Evolutionary conservation across 306 rosid genomes (phyloP).

Genomic region (Dryas alaskensis): DNA sequence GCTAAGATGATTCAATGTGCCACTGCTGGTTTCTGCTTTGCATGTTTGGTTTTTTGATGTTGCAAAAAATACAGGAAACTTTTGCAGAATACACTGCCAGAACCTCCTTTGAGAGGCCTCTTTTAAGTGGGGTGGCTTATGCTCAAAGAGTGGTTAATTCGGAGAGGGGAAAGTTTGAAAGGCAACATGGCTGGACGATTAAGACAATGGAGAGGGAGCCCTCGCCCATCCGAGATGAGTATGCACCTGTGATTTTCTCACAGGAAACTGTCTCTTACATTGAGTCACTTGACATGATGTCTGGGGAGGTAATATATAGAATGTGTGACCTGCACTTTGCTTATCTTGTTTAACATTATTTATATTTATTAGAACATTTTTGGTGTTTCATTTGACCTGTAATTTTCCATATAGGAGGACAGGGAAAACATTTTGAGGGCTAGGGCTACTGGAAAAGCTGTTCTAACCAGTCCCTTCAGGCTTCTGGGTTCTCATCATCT

Average conservation of each 20-base stretch:
- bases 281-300: slow-evolving; percentile 98
- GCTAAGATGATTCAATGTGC: background rate
- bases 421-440: slow-evolving; percentile 94
- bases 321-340: slow-evolving; percentile 1
- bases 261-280: slow-evolving; percentile 89
- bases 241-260: slow-evolving; percentile 90
- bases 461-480: slow-evolving; percentile 92
- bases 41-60: background rate
- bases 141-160: slow-evolving; percentile 76
- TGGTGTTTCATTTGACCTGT: slow-evolving; percentile 11
- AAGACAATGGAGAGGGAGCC: slow-evolving; percentile 88
- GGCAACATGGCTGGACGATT: slow-evolving; percentile 83
- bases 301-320: slow-evolving; percentile 74
- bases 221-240: slow-evolving; percentile 81
- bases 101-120: slow-evolving; percentile 94
- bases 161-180: slow-evolving; percentile 77
- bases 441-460: slow-evolving; percentile 96
- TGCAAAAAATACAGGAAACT: slow-evolving; percentile 62
- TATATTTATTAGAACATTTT: background rate
- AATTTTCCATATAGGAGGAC: slow-evolving; percentile 67
- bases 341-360: slow-evolving; percentile 7
- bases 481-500: slow-evolving; percentile 91
- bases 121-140: slow-evolving; percentile 93
- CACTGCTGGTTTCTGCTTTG: background rate
- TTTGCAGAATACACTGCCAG: slow-evolving; percentile 94